Base-by-base conservation (phyloP, 1,284 basidiomycete genomes). In the Albatrellus sp. region DNA sequence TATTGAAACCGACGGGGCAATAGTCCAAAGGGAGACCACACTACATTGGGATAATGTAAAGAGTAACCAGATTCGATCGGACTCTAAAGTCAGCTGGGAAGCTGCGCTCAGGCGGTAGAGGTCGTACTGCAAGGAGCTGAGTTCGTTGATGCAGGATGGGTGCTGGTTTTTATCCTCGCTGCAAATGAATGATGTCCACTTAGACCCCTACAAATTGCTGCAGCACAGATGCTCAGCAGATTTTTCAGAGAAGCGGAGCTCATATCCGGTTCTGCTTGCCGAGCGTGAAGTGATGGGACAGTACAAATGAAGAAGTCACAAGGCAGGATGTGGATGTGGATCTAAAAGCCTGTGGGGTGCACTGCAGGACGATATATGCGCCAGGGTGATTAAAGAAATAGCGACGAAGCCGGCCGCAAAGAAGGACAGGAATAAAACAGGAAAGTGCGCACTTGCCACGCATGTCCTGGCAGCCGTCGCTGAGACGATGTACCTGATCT, bases 401-500 rank as follows among this genome's bases (percentile, higher is more conserved):
- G 50, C 52, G n/a, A n/a, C n/a, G n/a, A n/a, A n/a, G n/a, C n/a
- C n/a, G n/a, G n/a, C n/a, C n/a, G n/a, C n/a, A n/a, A n/a, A n/a
- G n/a, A n/a, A 48, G 42, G 10, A 35, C 5, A 17, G 16, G 34
- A 9, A 35, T 35, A 9, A 3, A 17, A 35, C 13, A 13, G 31
- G 11, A 2, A 17, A 13, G 37, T 24, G 24, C 20, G 20, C 31
- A 42, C 73, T 49, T 48, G 81, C 84, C 81, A 48, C 86, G 72
- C 29, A 90, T 72, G 51, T 91, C 89, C 55, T 92, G 93, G 68
- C 77, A 94, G 0, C 89, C 89, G 38, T 75, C 78, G 6, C 90
- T 1, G 73, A 70, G 35, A 87, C 68, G 51, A 92, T 80, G 58
- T 86, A 94, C 13, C 90, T 72, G 53, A 91, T 91, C 63, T 92